phyloP scores from a whole-genome alignment of 75 land plant genomes.

The Picea sitchensis region DNA sequence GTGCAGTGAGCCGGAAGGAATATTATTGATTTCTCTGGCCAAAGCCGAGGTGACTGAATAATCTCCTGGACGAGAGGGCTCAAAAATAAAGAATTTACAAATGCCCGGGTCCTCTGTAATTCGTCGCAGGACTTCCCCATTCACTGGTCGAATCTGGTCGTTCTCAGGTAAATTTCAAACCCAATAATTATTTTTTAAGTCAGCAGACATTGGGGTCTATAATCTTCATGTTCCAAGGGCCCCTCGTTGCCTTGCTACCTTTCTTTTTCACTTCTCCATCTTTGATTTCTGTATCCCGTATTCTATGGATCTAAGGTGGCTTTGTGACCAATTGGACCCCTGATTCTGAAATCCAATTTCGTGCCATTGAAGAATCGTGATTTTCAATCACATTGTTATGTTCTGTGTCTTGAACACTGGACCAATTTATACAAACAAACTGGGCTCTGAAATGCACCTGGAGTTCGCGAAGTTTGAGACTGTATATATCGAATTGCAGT shows the following conservation, averaged over 20 bases:
- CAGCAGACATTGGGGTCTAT: neutral
- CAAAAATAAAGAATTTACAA: neutral
- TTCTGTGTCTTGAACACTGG: too few relatives aligned
- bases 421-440: too few relatives aligned
- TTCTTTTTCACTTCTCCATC: neutral
- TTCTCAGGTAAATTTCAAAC: neutral
- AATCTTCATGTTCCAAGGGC: neutral
- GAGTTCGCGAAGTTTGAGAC: too few relatives aligned
- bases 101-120: neutral
- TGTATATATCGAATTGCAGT: too few relatives aligned
- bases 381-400: too few relatives aligned
- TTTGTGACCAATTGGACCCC: neutral
- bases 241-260: neutral
- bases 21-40: too few relatives aligned
- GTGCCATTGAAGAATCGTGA: too few relatives aligned
- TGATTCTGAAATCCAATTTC: too few relatives aligned
- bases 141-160: slow-evolving; percentile 9
- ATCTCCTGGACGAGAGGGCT: too few relatives aligned
- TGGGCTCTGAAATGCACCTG: too few relatives aligned
- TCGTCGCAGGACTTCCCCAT: slow-evolving; percentile 1
- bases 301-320: slow-evolving; percentile 9
- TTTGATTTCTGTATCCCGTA: neutral
- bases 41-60: too few relatives aligned
- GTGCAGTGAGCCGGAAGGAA: too few relatives aligned
- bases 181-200: slow-evolving; percentile 2